phyloP scores from a whole-genome alignment of 305 asterid species.

The Fraxinus sp. region DNA sequence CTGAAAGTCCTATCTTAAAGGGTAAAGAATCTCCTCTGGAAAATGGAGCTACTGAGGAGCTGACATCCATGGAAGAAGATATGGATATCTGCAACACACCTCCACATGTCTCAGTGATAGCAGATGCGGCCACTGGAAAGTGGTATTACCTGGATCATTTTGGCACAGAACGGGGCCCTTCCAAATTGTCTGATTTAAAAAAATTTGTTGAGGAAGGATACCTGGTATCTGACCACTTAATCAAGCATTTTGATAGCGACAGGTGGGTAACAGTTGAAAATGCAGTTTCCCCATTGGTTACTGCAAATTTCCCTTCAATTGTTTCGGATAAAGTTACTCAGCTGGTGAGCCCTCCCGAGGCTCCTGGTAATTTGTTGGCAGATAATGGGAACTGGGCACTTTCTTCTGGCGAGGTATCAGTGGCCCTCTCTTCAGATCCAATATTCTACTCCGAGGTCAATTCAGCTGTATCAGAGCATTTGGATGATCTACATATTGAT shows the following conservation, averaged over 20 bases:
- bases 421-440: slow-evolving; percentile 32
- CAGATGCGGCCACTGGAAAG: slow-evolving; percentile 65
- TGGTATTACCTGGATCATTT: slow-evolving; percentile 84
- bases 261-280: slow-evolving; percentile 98
- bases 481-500: slow-evolving; percentile 60
- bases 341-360: slow-evolving; percentile 95
- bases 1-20: slow-evolving; percentile 40
- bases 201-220: slow-evolving; percentile 77
- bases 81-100: slow-evolving; percentile 99
- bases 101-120: slow-evolving; percentile 67
- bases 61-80: slow-evolving; percentile 95
- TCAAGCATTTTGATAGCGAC: slow-evolving; percentile 76
- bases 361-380: slow-evolving; percentile 88
- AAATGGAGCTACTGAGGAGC: slow-evolving; percentile 64
- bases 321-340: slow-evolving; percentile 79
- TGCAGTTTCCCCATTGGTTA: slow-evolving; percentile 87
- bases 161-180: slow-evolving; percentile 87
- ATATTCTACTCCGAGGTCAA: slow-evolving; percentile 33
- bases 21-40: slow-evolving; percentile 51
- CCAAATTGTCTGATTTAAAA: slow-evolving; percentile 74
- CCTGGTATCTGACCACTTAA: slow-evolving; percentile 88
- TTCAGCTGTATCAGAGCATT: slow-evolving; percentile 33
- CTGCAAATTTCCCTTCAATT: slow-evolving; percentile 59
- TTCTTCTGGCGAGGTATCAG: slow-evolving; percentile 37
- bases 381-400: slow-evolving; percentile 53